phyloP scores from a whole-genome alignment of 2,329 filamentous ascomycete genomes.

The Monosporascus sp. region DNA sequence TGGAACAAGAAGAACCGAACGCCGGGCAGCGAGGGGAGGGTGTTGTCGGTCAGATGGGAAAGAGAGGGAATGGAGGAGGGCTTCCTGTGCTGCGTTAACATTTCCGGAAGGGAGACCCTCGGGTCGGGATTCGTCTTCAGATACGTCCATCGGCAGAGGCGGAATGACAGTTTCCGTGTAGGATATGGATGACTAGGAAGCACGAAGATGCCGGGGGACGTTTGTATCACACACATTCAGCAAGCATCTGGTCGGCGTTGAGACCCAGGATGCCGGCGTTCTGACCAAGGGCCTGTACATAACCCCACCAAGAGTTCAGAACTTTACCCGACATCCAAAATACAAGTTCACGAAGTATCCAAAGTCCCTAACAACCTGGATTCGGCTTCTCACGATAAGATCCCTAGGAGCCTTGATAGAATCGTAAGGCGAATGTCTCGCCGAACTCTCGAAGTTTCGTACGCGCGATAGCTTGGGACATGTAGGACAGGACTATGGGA shows the following conservation, averaged over 20 bases:
- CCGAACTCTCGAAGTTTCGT: too few species aligned
- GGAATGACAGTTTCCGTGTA: background rate
- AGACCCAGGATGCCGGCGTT: slow-evolving; percentile 2
- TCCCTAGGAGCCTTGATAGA: too few species aligned
- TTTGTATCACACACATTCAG: slow-evolving; percentile 7
- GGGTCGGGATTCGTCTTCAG: too few species aligned
- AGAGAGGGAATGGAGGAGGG: too few species aligned
- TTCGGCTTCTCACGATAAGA: background rate
- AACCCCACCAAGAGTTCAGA: background rate
- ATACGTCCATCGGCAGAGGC: background rate
- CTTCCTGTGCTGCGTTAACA: too few species aligned
- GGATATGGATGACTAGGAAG: background rate
- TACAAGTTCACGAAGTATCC: slow-evolving; percentile 9
- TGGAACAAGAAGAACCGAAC: too few species aligned
- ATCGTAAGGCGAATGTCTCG: too few species aligned
- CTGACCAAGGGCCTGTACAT: slow-evolving; percentile 1
- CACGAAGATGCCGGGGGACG: background rate
- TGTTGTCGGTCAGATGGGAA: too few species aligned
- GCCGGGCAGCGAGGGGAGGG: too few species aligned
- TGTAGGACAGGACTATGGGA: background rate
- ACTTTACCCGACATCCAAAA: slow-evolving; percentile 3
- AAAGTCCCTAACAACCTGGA: background rate
- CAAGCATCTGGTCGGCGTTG: slow-evolving; percentile 14
- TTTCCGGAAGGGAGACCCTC: too few species aligned
- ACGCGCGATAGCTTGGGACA: background rate